These are phyloP conservation scores for Coemansia sp. DNA, from an alignment of 192 early-diverging fungal species.

Conservation along the genomic window DNA sequence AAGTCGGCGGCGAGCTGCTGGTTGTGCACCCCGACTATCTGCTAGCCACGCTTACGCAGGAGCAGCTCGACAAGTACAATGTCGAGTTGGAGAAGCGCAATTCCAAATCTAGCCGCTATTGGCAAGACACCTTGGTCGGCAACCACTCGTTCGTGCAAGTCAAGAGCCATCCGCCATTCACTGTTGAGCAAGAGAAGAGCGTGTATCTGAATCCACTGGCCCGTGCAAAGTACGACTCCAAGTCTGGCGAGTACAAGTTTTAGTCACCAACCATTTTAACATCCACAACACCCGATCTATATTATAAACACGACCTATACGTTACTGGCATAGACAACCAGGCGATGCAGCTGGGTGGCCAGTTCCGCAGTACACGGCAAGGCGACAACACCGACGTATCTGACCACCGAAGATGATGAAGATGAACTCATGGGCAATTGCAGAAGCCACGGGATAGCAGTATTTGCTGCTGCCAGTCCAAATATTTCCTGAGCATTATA, in stretches of 20 bases:
- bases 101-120: slow-evolving; percentile 8
- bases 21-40: slow-evolving; percentile 68
- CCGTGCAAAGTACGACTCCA: neutral
- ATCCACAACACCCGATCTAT: too few relatives aligned
- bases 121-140: slow-evolving; percentile 29
- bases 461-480: slow-evolving; percentile 6
- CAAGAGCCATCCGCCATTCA: slow-evolving; percentile 22
- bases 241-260: neutral
- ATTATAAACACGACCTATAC: neutral
- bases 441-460: slow-evolving; percentile 42
- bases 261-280: neutral
- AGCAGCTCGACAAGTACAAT: slow-evolving; percentile 15
- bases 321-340: slow-evolving; percentile 2
- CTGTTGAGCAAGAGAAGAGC: slow-evolving; percentile 10
- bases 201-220: neutral
- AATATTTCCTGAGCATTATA: slow-evolving; percentile 25
- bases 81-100: neutral
- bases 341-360: slow-evolving; percentile 31
- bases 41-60: slow-evolving; percentile 32
- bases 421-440: neutral
- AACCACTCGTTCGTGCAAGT: slow-evolving; percentile 30
- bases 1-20: slow-evolving; percentile 67
- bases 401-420: neutral
- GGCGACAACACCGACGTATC: slow-evolving; percentile 37
- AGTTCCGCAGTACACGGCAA: slow-evolving; percentile 45